Evolutionary conservation across 1,139 yeast species (phyloP), one percentile per base, ranked within the genome.

Genomic region (Candida frijolesensis): DNA sequence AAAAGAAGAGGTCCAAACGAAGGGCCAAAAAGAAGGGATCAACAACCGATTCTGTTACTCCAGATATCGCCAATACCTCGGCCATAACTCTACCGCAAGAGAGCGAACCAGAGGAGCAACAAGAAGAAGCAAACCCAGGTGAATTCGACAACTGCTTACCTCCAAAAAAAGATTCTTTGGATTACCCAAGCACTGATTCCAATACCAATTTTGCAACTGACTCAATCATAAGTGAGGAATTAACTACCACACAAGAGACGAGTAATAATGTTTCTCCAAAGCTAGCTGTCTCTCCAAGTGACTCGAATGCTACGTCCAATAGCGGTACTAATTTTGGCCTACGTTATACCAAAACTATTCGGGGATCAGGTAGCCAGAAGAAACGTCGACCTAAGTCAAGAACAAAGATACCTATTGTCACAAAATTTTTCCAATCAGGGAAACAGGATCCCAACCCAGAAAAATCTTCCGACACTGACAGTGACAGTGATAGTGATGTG

Each of bases 401-500:
- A 32, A 51, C 56, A 25, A 51, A 53, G 45, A 51, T 53, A 15
- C 58, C 60, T 10, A 57, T 65, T 18, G 61, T 60, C n/a, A 57
- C 60, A 4, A 38, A 38, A 42, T 61, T 65, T 45, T 66, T 66
- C 50, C 60, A 57, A 30, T 51, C 60, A 6, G 51, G 50, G 7
- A 58, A 53, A 45, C 32, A 48, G 10, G 42, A 41, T 15, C 30
- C 40, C 2, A 37, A 11, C 14, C 32, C 37, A 2, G 51, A 44
- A 6, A 22, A n/a, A n/a, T 11, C 22, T 22, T 25, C 45, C 2
- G 48, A 46, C 41, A 46, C 57, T 1, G 65, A 58, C 34, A 55
- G 61, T 29, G 66, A 60, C 42, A 56, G 60, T 35, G 70, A 63
- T 46, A 63, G 64, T 7, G 59, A 55, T 37, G 44, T 43, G n/a